These are phyloP conservation scores for Zizania palustris DNA, from an alignment of 202 grass and related monocot genomes.

Conservation along the genomic window DNA sequence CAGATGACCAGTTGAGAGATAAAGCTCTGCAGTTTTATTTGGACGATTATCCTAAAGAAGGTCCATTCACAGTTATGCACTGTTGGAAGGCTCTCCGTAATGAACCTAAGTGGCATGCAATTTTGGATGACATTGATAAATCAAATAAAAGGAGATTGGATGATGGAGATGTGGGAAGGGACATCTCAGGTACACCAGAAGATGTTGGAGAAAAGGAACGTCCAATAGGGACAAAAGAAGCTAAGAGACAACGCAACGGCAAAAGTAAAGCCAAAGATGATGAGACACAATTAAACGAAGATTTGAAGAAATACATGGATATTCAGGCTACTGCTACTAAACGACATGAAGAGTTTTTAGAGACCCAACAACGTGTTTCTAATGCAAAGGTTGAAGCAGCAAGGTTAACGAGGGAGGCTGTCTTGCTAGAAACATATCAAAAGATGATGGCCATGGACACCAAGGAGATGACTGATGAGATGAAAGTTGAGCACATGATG, in stretches of 20 bases:
- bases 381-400: not conserved
- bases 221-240: too few relatives aligned
- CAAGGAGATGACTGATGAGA: not conserved
- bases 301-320: too few relatives aligned
- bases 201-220: not conserved
- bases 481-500: not conserved
- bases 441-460: not conserved
- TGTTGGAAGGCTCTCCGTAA: not conserved
- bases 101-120: not conserved
- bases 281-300: too few relatives aligned
- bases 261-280: too few relatives aligned
- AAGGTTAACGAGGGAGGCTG: not conserved
- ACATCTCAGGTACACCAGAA: too few relatives aligned
- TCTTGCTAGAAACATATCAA: not conserved
- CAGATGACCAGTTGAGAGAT: not conserved
- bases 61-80: not conserved
- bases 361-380: not conserved
- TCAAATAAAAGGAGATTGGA: not conserved
- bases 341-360: not conserved
- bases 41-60: not conserved
- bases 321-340: not conserved
- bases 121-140: not conserved
- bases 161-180: not conserved
- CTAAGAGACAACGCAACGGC: too few relatives aligned
- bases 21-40: not conserved